A percentile compares a stretch with the other conserved stretches of the same genome.
These are phyloP conservation scores for Claviceps sp. DNA, from an alignment of 2,329 filamentous ascomycete species.

Conservation along the genomic window DNA sequence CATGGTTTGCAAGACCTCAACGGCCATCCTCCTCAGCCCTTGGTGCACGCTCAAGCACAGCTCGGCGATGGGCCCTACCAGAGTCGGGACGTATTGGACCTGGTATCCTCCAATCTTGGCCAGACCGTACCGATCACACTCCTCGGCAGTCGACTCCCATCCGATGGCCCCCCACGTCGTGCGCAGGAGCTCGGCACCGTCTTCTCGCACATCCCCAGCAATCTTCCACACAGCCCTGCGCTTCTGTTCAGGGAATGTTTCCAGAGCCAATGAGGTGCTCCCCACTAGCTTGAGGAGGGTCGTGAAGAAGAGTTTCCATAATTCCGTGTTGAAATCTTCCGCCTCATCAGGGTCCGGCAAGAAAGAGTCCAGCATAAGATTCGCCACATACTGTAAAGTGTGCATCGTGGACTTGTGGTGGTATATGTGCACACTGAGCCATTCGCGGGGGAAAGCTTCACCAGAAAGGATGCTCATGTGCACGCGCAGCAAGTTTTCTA, in stretches of 20 bases:
- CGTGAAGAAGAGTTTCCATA: slow-evolving; percentile 90
- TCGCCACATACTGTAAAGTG: slow-evolving; percentile 68
- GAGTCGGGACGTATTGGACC: slow-evolving; percentile 88
- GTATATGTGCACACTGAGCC: slow-evolving; percentile 88
- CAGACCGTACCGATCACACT: slow-evolving; percentile 63
- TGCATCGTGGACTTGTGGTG: slow-evolving; percentile 84
- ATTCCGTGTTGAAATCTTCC: slow-evolving; percentile 78
- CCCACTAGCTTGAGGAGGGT: slow-evolving; percentile 81
- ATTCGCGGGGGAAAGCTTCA: slow-evolving; percentile 76
- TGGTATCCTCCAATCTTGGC: slow-evolving; percentile 89
- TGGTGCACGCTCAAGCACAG: slow-evolving; percentile 93
- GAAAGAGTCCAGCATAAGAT: slow-evolving; percentile 69
- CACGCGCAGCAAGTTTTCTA: slow-evolving; percentile 69
- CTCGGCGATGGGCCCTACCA: slow-evolving; percentile 85
- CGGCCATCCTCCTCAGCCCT: slow-evolving; percentile 75
- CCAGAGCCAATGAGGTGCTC: slow-evolving; percentile 76
- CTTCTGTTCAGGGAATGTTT: slow-evolving; percentile 96
- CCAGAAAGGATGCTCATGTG: slow-evolving; percentile 82
- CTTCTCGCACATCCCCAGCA: slow-evolving; percentile 85
- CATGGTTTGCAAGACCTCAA: slow-evolving; percentile 93
- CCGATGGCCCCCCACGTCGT: slow-evolving; percentile 91
- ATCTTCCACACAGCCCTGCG: slow-evolving; percentile 96
- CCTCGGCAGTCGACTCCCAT: slow-evolving; percentile 80
- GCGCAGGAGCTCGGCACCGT: slow-evolving; percentile 74
- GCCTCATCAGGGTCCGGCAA: slow-evolving; percentile 84